A percentile compares a stretch with the other conserved stretches of the same genome.
phyloP scores from a whole-genome alignment of 768 basidiomycete genomes.

The Lactifluus hygrophoroides region DNA sequence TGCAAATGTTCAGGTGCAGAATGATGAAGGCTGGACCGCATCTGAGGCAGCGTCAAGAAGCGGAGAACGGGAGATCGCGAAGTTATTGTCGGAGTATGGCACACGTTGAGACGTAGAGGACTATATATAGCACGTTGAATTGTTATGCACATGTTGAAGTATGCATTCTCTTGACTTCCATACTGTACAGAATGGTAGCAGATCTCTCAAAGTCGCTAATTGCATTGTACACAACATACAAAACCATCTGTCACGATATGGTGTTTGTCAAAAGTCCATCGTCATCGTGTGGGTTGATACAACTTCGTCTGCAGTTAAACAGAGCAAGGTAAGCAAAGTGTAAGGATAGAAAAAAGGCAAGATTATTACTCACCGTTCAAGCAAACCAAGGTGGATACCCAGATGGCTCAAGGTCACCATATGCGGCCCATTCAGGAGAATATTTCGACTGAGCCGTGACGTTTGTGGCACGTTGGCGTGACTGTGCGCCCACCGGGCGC shows the following conservation, averaged over 20 bases:
- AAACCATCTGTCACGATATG: background rate
- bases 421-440: background rate
- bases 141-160: too few relatives aligned
- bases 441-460: background rate
- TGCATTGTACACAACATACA: background rate
- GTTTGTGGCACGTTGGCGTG: background rate
- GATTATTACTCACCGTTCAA: background rate
- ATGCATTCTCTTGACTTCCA: too few relatives aligned
- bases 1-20: too few relatives aligned
- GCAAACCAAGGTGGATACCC: constrained; percentile 10
- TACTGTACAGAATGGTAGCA: background rate
- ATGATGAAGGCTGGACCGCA: too few relatives aligned
- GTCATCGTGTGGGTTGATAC: background rate
- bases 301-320: background rate
- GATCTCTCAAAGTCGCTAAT: background rate
- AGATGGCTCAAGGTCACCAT: constrained; percentile 10
- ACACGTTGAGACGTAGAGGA: too few relatives aligned
- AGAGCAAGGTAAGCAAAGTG: background rate
- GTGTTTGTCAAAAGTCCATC: background rate
- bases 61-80: too few relatives aligned
- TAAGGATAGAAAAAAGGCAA: background rate
- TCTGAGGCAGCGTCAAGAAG: too few relatives aligned
- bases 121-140: too few relatives aligned
- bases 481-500: too few relatives aligned
- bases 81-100: too few relatives aligned